Conservation (phyloP, 2,329 filamentous ascomycete genomes). For the Penicillium sp. region DNA sequence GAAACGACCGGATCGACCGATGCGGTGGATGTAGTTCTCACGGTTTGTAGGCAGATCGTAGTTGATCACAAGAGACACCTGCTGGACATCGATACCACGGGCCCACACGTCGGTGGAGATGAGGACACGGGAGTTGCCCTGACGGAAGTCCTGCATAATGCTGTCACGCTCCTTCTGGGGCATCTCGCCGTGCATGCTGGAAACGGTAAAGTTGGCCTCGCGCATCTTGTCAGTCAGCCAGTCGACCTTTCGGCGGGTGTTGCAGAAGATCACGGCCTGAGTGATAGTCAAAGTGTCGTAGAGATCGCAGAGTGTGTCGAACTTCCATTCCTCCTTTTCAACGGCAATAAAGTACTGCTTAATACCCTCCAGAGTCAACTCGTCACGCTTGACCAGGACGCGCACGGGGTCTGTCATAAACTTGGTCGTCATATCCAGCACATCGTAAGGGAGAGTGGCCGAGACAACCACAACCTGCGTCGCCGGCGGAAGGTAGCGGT, state of each 20-base stretch:
- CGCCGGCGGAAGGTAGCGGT: conserved; percentile 95
- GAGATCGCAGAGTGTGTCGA: conserved; percentile 96
- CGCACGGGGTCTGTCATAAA: conserved; percentile 99
- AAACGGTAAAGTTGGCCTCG: conserved; percentile 97
- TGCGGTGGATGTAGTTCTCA: conserved; percentile 99
- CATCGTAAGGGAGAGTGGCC: conserved; percentile 98
- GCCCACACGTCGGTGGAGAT: conserved; percentile 97
- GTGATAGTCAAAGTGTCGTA: conserved; percentile 99
- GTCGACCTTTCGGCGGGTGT: conserved; percentile 99
- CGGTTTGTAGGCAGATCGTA: conserved; percentile 98
- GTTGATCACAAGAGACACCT: conserved; percentile 99
- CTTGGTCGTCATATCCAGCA: conserved; percentile 98
- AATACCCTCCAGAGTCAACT: conserved; percentile 99
- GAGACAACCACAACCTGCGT: conserved; percentile 98
- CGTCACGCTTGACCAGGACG: conserved; percentile 99
- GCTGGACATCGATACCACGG: conserved; percentile 99
- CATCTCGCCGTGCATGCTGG: conserved; percentile 99
- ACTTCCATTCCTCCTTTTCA: conserved; percentile 99
- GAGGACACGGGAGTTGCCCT: conserved; percentile 94
- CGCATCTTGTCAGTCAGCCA: conserved; percentile 99
- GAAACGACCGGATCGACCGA: conserved; percentile 99
- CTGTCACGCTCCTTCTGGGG: conserved; percentile 95
- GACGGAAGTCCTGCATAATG: conserved; percentile 99
- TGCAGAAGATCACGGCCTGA: conserved; percentile 99
- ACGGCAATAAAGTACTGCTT: conserved; percentile 99